phyloP scores from a whole-genome alignment of 2,329 filamentous ascomycete genomes.

The Pseudophaeomoniella oleicola region DNA sequence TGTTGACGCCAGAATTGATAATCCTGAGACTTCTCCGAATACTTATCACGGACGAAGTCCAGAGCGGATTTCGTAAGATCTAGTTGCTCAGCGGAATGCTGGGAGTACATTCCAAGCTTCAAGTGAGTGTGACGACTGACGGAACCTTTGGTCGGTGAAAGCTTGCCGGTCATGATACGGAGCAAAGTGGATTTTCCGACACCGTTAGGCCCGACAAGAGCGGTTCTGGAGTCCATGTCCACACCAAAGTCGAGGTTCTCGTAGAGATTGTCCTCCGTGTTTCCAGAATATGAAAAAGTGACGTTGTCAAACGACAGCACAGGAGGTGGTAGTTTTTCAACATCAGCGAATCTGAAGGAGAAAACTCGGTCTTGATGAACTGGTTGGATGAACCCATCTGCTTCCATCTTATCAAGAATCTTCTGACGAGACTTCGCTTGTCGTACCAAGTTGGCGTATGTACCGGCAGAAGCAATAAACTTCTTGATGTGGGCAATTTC shows the following conservation, averaged over 20 bases:
- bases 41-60: conserved; percentile 96
- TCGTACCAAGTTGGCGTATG: conserved; percentile 96
- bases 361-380: conserved; percentile 77
- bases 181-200: conserved; percentile 96
- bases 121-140: conserved; percentile 92
- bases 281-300: conserved; percentile 93
- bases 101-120: conserved; percentile 95
- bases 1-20: conserved; percentile 99
- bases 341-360: conserved; percentile 95
- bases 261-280: conserved; percentile 82
- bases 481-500: conserved; percentile 99
- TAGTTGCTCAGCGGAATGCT: conserved; percentile 96
- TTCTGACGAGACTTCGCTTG: conserved; percentile 99
- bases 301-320: conserved; percentile 94
- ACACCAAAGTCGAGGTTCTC: conserved; percentile 95
- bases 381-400: conserved; percentile 93
- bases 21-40: conserved; percentile 75
- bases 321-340: conserved; percentile 96
- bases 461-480: conserved; percentile 99
- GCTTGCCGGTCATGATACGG: conserved; percentile 89
- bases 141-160: conserved; percentile 66
- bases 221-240: conserved; percentile 97
- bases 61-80: conserved; percentile 95
- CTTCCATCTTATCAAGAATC: conserved; percentile 99
- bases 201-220: conserved; percentile 95